A percentile compares a stretch with the other conserved stretches of the same genome.
These are phyloP conservation scores for Tetrapyrgos nigripes DNA, from an alignment of 1,284 basidiomycete genomes.

Conservation along the genomic window DNA sequence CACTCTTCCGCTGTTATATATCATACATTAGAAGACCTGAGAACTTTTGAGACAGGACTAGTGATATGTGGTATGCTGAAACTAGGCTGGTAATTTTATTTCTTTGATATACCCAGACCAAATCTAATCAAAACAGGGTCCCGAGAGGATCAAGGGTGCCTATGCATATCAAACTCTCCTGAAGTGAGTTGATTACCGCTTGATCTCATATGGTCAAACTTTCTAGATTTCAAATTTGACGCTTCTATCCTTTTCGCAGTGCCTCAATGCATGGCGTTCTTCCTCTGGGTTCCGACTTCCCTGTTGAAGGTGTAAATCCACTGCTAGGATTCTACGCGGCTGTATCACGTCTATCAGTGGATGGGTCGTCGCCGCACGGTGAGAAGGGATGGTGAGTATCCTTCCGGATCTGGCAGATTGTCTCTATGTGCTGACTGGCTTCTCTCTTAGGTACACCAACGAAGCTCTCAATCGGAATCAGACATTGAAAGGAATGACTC, in stretches of 20 bases:
- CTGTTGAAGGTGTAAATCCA: slow-evolving; percentile 80
- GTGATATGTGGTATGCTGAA: slow-evolving; percentile 93
- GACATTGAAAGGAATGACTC: slow-evolving; percentile 85
- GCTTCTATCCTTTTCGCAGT: not conserved
- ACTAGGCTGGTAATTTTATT: slow-evolving; percentile 62
- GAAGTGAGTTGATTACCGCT: slow-evolving; percentile 57
- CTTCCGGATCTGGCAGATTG: not conserved
- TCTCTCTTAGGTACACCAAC: not conserved
- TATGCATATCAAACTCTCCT: slow-evolving; percentile 89
- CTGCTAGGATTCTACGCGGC: slow-evolving; percentile 89
- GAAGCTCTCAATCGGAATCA: slow-evolving; percentile 79
- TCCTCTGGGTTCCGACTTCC: slow-evolving; percentile 22
- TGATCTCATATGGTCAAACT: no score
- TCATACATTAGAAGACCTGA: no score
- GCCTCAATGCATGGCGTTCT: slow-evolving; percentile 7
- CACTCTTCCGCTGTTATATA: slow-evolving; percentile 12
- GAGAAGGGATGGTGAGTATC: slow-evolving; percentile 72
- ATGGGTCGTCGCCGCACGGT: slow-evolving; percentile 86
- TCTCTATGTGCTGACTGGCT: slow-evolving; percentile 58
- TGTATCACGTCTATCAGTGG: slow-evolving; percentile 70
- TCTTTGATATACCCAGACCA: not conserved
- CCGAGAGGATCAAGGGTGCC: slow-evolving; percentile 81
- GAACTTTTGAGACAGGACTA: slow-evolving; percentile 57
- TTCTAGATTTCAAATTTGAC: not conserved
- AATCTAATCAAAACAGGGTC: slow-evolving; percentile 57